Base-by-base conservation (phyloP, 2,329 filamentous ascomycete species). In the Penicillium sumatraense region DNA sequence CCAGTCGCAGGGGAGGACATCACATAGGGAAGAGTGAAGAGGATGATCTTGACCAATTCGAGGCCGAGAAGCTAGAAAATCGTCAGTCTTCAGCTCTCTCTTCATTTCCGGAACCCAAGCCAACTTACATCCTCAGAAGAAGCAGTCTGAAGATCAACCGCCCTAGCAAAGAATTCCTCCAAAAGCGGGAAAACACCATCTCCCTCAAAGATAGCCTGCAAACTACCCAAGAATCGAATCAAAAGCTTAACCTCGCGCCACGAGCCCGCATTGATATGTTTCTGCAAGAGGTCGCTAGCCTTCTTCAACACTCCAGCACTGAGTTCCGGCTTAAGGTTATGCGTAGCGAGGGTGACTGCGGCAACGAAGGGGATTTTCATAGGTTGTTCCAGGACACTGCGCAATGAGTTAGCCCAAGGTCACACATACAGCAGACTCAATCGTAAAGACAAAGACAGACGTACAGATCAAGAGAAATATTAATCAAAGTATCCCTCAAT, bases 321-420 rank as follows among this genome's bases (percentile, higher is more conserved):
- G 31, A 96, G 81, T 62, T 95, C 89, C 4, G 89, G 81, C 69
- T 91, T 91, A 65, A 89, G 78, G 23, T 85, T 84, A 77, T 98
- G 97, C 62, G 88, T 84, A 53, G 91, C 84, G 54, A 96, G 82
- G 40, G 96, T 83, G 13, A 93, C 87, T 18, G 90, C 91, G 9
- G 93, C 92, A 33, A 96, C 83, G 71, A 97, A 98, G 0, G 95
- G 93, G n/a, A 92, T 96, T 81, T 98, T 98, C 74, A 99, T 88
- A 1, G 95, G 95, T 77, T 99, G 95, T 77, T 99, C 95, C 31
- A 91, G 73, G 40, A 89, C 83, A 62, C 83, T 86, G 56, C 14
- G 55, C 21, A 21, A 31, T 10, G 13, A 21, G n/a, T n/a, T n/a
- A n/a, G n/a, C n/a, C n/a, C n/a, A n/a, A n/a, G n/a, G n/a, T n/a